A percentile compares a stretch with the other conserved stretches of the same genome.
Conservation (phyloP, 169 alveolate genomes). For the Plasmodium billcollinsi region DNA sequence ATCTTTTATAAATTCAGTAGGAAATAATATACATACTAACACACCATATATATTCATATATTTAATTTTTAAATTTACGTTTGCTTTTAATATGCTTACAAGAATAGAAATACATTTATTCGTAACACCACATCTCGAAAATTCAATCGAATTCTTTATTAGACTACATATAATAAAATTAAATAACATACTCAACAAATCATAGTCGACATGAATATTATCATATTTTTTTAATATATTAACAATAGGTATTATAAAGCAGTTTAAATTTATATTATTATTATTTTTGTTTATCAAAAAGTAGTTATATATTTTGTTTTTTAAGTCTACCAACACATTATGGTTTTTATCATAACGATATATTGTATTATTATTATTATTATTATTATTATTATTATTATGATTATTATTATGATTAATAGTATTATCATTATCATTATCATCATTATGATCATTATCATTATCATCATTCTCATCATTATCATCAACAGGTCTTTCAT, state of each 20-base stretch:
- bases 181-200: conserved; percentile 10
- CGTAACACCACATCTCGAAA: not conserved
- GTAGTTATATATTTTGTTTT: conserved; percentile 13
- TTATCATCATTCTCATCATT: too few relatives aligned
- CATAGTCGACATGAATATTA: conserved; percentile 8
- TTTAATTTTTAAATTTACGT: conserved; percentile 34
- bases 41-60: conserved; percentile 38
- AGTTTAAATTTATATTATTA: not conserved
- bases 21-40: not conserved
- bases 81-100: conserved; percentile 38
- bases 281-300: conserved; percentile 11
- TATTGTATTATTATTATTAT: not conserved
- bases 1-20: not conserved
- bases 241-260: conserved; percentile 10
- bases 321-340: conserved; percentile 1
- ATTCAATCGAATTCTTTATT: conserved; percentile 3
- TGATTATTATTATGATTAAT: too few relatives aligned
- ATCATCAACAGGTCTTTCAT: not conserved
- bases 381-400: not conserved
- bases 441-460: too few relatives aligned
- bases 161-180: conserved; percentile 35
- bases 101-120: conserved; percentile 31
- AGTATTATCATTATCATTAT: too few relatives aligned
- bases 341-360: not conserved
- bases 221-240: conserved; percentile 53